Percentiles rank a stretch among this genome's conserved stretches.
These are phyloP conservation scores for Coemansia sp. DNA, from an alignment of 192 early-diverging fungal genomes.

Conservation along the genomic window DNA sequence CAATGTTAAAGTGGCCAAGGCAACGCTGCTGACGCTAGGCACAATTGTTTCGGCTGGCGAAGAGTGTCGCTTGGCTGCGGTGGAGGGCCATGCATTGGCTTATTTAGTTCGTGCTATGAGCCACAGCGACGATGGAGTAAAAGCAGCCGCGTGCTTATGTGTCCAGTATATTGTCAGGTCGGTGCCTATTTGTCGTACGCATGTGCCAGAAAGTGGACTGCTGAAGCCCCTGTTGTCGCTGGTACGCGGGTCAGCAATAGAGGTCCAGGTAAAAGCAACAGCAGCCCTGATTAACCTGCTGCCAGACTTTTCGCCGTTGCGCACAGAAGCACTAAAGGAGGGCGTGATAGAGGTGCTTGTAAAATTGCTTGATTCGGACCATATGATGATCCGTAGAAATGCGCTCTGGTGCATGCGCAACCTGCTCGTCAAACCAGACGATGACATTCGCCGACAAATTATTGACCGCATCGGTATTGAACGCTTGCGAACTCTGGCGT, in stretches of 20 bases:
- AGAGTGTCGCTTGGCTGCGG: conserved; percentile 38
- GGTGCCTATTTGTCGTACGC: conserved; percentile 51
- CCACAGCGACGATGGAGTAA: conserved; percentile 27
- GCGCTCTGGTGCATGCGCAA: conserved; percentile 49
- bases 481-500: conserved; percentile 21
- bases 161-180: conserved; percentile 48
- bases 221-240: conserved; percentile 34
- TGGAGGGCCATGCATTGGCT: conserved; percentile 21
- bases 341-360: conserved; percentile 31
- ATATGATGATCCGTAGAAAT: conserved; percentile 28
- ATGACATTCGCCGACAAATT: conserved; percentile 32
- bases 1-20: conserved; percentile 14
- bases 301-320: conserved; percentile 41
- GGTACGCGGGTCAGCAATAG: conserved; percentile 12
- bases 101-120: conserved; percentile 41
- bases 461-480: conserved; percentile 23
- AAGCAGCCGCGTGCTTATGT: conserved; percentile 47
- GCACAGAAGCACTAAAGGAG: conserved; percentile 38
- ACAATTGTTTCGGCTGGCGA: conserved; percentile 48
- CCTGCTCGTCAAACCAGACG: conserved; percentile 28
- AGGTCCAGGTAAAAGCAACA: conserved; percentile 40
- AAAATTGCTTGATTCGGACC: conserved; percentile 16
- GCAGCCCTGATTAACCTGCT: conserved; percentile 47
- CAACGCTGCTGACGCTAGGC: conserved; percentile 39
- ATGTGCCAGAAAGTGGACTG: conserved; percentile 45